These are phyloP conservation scores for Aspergillus terreus DNA, from an alignment of 2,329 filamentous ascomycete species.

Conservation along the genomic window DNA sequence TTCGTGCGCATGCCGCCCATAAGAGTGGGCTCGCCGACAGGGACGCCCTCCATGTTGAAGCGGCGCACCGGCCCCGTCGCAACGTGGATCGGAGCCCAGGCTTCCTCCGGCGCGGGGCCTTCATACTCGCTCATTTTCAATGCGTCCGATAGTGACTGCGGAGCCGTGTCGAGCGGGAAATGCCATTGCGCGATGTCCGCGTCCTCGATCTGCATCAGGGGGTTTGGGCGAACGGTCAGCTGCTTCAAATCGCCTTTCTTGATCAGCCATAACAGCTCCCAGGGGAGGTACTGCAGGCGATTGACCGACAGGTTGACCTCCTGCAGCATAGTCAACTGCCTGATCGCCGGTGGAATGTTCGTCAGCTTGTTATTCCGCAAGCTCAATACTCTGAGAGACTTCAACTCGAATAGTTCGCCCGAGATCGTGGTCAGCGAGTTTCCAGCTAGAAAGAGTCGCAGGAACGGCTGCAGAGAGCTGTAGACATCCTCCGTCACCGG, in stretches of 20 bases:
- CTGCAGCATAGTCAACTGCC: constrained; percentile 39
- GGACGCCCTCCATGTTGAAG: constrained; percentile 34
- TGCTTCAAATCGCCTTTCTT: constrained; percentile 36
- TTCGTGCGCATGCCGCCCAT: constrained; percentile 1
- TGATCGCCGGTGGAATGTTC: constrained; percentile 39
- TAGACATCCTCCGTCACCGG: constrained; percentile 37
- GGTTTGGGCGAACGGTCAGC: constrained; percentile 39
- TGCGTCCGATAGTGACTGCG: background rate
- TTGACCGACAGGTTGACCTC: constrained; percentile 46
- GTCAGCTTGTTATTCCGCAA: constrained; percentile 45
- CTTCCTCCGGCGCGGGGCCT: constrained; percentile 23
- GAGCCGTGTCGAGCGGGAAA: constrained; percentile 12
- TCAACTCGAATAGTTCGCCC: constrained; percentile 41
- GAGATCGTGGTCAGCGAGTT: constrained; percentile 38
- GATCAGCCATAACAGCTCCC: constrained; percentile 42
- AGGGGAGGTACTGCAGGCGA: constrained; percentile 40
- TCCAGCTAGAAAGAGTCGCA: constrained; percentile 42
- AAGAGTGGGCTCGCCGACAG: constrained; percentile 10
- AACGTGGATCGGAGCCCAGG: constrained; percentile 35
- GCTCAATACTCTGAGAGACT: constrained; percentile 41
- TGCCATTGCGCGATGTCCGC: constrained; percentile 32
- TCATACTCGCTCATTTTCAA: constrained; percentile 23
- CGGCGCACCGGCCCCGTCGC: constrained; percentile 30
- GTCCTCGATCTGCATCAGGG: constrained; percentile 31
- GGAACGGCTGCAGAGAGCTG: constrained; percentile 37